Base-by-base conservation (phyloP, 768 basidiomycete species). In the Suillus spraguei region DNA sequence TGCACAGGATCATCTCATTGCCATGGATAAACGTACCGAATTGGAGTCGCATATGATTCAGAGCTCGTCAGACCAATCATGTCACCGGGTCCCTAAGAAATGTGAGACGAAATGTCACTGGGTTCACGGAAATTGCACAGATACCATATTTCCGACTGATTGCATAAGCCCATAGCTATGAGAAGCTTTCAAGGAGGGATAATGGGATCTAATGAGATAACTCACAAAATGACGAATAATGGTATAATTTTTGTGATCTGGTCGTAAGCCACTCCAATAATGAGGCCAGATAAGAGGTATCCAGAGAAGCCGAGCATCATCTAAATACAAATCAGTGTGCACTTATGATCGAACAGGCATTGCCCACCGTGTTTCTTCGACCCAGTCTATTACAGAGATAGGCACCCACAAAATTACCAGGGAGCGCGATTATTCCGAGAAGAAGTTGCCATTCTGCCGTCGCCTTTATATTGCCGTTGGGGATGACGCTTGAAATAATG, bases 401-500 rank as follows among this genome's bases (percentile, higher is more conserved):
- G 17, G 78, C 82, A 44, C 83, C 82, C 9, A 83, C 78, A 47
- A 86, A 79, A 63, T 84, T 78, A 58, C 89, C 90, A 22, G 89
- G 89, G 16, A 91, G 74, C 1, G 88, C 81, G 61, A 90, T 81
- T 14, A 81, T 68, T 22, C 85, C 85, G 5, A 90, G 80, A 3
- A 90, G 77, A n/a, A 90, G 81, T 67, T 89, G 88, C 80, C 82
- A 90, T 71, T 90, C 88, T 3, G 88, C 88, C 3, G 84, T 91
- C 62, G 73, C 64, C 70, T 85, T 87, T 72, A 87, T 81, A 68
- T 81, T 78, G 5, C 79, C 78, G 46, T 82, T 70, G 54, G 85
- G 81, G 50, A 90, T 87, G 36, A 91, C 84, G 55, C 83, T 85
- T 5, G 87, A 82, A 36, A 92, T 89, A 63, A 90, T 90, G 4